Evolutionary conservation across 2,329 filamentous ascomycete species (phyloP), one percentile per base, ranked within the genome.

Genomic region (Colletotrichum sp.): DNA sequence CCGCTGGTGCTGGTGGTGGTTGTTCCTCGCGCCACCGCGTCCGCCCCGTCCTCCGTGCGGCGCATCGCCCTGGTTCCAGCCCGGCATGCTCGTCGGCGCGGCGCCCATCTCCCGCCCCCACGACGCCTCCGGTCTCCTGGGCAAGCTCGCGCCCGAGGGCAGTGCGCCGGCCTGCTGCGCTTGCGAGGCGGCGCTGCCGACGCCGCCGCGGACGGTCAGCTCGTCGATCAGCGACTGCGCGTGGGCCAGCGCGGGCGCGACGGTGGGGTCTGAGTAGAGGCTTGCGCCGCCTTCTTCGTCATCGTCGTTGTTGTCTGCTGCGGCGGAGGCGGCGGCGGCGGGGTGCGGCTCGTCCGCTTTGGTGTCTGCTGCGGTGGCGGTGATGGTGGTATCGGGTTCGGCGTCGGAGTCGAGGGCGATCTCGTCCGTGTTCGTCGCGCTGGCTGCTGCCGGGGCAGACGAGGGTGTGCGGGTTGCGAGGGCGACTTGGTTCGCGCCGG

Each of bases 321-420:
- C 77, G 32, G 12, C 32, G 13, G 25, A 27, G n/a, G 25, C 25
- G 7, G 30, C 61, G 11, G 64, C 68, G 8, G 72, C 76, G 2
- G 57, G 57, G 27, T 12, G 9, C 8, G 57, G 25, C 6, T 22
- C 44, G 0, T 48, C 44, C 11, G 44, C 9, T 48, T 71, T 69
- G 30, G 44, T 69, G 19, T 22, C 61, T 2, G 11, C 69, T n/a
- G 25, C 70, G 16, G 68, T 77, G 7, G 28, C 52, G 8, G 65
- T 61, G 7, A 72, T 73, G 16, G 27, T 19, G 57, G 25, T 30
- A 0, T 27, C 27, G n/a, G 84, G 84, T 8, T 88, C 82, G 15
- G 82, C 74, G n/a, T 85, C 83, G 11, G 84, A 84, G 22, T 86
- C 85, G 9, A 89, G 83, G 13, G 82, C 80, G 44, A 90, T 89